Conservation (phyloP, 441 rosid genomes). For the Biscutella laevigata region DNA sequence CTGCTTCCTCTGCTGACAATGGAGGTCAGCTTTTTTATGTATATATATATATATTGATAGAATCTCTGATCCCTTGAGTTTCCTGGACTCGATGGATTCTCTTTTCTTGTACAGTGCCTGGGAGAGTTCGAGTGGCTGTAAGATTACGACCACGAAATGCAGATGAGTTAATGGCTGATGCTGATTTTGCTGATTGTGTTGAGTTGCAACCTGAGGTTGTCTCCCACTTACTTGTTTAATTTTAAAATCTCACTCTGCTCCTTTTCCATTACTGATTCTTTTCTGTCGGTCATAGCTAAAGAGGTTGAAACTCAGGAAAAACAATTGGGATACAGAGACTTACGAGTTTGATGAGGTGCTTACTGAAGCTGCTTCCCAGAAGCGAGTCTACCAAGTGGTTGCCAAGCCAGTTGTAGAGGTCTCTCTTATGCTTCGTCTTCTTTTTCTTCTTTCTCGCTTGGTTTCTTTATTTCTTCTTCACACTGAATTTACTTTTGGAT, state of each 20-base stretch:
- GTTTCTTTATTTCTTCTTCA: neutral
- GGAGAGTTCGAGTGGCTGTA: conserved; percentile 89
- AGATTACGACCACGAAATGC: conserved; percentile 79
- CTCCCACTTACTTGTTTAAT: no score
- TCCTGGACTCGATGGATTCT: neutral
- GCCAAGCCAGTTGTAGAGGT: conserved; percentile 99
- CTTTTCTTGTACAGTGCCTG: conserved; percentile 44
- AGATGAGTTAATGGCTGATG: conserved; percentile 74
- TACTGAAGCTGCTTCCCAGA: conserved; percentile 88
- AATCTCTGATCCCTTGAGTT: no score
- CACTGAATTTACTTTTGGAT: neutral
- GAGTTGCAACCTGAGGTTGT: conserved; percentile 79
- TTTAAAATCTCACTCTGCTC: neutral
- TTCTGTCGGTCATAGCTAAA: conserved; percentile 42
- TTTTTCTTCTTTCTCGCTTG: neutral
- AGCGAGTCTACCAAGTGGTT: conserved; percentile 90
- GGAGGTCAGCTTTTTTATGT: conserved; percentile 61
- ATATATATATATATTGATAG: no score
- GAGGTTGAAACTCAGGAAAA: conserved; percentile 85
- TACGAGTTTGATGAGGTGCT: conserved; percentile 88
- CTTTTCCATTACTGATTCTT: neutral
- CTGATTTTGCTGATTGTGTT: conserved; percentile 93
- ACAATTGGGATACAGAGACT: conserved; percentile 91
- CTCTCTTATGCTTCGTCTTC: neutral
- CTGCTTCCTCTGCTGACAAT: conserved; percentile 34